These are phyloP conservation scores for Russula brevipes DNA, from an alignment of 768 basidiomycete genomes.

Conservation along the genomic window DNA sequence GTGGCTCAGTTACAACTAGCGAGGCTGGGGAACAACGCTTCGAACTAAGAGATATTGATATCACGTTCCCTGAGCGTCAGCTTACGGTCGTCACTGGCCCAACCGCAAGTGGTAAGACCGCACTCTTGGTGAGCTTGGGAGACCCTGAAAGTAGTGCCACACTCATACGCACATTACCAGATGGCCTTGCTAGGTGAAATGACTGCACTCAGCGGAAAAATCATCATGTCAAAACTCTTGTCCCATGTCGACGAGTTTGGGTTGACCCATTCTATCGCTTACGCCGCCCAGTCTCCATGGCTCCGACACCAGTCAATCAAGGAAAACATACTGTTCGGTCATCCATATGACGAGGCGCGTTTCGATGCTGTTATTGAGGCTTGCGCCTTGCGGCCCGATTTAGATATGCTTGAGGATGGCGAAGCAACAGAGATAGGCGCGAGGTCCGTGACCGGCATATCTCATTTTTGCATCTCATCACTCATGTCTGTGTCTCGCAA, in stretches of 20 bases:
- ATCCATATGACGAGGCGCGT: constrained; percentile 55
- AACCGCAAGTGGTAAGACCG: constrained; percentile 80
- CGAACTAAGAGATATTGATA: constrained; percentile 58
- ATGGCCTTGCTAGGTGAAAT: constrained; percentile 72
- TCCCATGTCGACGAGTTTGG: constrained; percentile 56
- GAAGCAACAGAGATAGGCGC: constrained; percentile 82
- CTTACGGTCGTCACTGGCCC: constrained; percentile 72
- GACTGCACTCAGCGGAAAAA: constrained; percentile 49
- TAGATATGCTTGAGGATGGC: constrained; percentile 82
- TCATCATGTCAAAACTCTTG: constrained; percentile 63
- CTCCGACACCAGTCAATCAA: constrained; percentile 46
- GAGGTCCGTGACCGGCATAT: constrained; percentile 35
- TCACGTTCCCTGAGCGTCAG: constrained; percentile 67
- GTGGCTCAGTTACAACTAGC: constrained; percentile 20
- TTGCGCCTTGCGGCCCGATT: constrained; percentile 77
- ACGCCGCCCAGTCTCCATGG: constrained; percentile 48
- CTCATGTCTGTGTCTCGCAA: neutral
- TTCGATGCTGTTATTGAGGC: constrained; percentile 75
- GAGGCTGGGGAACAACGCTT: constrained; percentile 46
- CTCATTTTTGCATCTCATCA: neutral
- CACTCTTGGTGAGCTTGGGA: constrained; percentile 50
- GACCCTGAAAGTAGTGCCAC: neutral
- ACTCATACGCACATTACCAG: constrained; percentile 30
- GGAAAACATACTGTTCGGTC: constrained; percentile 60
- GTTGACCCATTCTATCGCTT: constrained; percentile 45